A percentile compares a stretch with the other conserved stretches of the same genome.
Conservation (phyloP, 768 basidiomycete genomes). For the Hypsizygus marmoreus region DNA sequence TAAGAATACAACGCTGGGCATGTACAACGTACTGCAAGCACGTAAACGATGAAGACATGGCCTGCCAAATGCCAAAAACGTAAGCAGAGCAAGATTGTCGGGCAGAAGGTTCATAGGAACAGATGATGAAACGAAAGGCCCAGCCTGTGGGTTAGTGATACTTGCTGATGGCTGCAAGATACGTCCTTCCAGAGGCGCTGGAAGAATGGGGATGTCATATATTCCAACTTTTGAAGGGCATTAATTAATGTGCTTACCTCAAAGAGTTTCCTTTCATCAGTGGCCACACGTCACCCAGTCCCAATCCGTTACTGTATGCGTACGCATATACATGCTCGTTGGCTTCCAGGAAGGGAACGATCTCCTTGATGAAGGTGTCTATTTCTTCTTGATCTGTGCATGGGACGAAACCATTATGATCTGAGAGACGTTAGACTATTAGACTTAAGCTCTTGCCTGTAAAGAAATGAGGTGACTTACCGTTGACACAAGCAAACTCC, state of each 20-base stretch:
- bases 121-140: not conserved
- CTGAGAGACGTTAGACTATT: constrained; percentile 17
- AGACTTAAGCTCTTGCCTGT: not conserved
- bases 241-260: constrained; percentile 27
- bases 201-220: not conserved
- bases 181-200: constrained; percentile 43
- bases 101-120: no score
- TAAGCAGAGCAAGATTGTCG: no score
- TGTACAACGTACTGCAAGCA: no score
- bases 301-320: constrained; percentile 49
- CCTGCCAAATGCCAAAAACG: no score
- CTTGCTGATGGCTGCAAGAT: constrained; percentile 40
- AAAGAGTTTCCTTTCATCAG: constrained; percentile 37
- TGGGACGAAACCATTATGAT: constrained; percentile 39
- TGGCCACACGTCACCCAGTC: constrained; percentile 49
- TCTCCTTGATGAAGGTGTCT: constrained; percentile 39
- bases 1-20: no score
- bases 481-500: constrained; percentile 51
- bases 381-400: constrained; percentile 47
- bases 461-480: constrained; percentile 20
- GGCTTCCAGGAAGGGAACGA: constrained; percentile 40
- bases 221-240: not conserved
- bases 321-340: constrained; percentile 41
- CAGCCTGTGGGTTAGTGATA: constrained; percentile 20
- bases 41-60: no score